Base-by-base conservation (phyloP, 495 filamentous ascomycete genomes). In the Penicillium canescens region DNA sequence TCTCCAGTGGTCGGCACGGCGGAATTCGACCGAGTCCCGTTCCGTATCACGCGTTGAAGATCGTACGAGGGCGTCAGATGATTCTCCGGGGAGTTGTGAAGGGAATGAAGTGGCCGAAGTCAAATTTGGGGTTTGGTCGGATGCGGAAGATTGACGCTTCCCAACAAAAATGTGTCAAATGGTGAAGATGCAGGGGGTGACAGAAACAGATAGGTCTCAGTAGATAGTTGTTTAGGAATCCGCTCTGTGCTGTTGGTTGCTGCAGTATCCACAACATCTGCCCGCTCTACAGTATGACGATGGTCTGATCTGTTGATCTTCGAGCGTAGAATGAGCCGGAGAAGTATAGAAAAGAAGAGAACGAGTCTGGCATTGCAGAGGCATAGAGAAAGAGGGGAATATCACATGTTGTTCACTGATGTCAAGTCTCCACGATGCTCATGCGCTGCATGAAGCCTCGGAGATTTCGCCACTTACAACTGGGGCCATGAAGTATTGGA, bases 221-320 rank as follows among this genome's bases (percentile, higher is more conserved):
- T n/a, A 57, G 51, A 38, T n/a, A 57, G 51, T 42, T 55, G 34
- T 43, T 54, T 53, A 49, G 57, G 48, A 60, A 60, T 60, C 49
- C 54, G 20, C 39, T 23, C 23, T 24, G 31, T 49, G 28, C 48
- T 36, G 57, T 56, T 60, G 46, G 42, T 24, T 31, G 28, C 44
- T 14, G 24, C 34, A 14, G 26, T 3, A 39, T 55, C 31, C 33
- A 44, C 52, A 18, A 42, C 35, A 23, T 46, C 21, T 8, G 9
- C 10, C 36, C 21, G 26, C 5, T 24, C 13, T 23, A 12, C 26
- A 12, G 45, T 49, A 49, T 37, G 20, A 47, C 24, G 23, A 18
- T 18, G 18, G 16, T 38, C 36, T 16, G 18, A 18, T 18, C 20
- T 23, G 1, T 18, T 18, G 18, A 18, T 18, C 18, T 18, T 18